Percentiles rank a stretch among this genome's conserved stretches.
Conservation (phyloP, 805 yeast species). For the Zygosaccharomyces bailii region DNA sequence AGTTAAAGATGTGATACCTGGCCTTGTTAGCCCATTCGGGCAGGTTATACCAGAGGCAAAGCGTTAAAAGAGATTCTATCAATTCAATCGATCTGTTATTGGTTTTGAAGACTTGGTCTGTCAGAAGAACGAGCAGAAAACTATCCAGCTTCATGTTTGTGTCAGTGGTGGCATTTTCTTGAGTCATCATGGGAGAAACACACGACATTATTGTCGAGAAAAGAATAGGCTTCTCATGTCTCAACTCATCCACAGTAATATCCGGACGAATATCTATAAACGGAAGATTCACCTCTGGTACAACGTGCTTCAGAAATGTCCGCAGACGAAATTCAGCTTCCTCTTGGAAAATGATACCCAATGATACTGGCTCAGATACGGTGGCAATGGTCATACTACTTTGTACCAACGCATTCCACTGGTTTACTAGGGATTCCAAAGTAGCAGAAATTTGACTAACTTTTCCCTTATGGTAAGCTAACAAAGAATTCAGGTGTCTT, state of each 20-base stretch:
- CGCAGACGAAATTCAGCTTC: slow-evolving; percentile 58
- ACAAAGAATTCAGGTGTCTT: slow-evolving; percentile 26
- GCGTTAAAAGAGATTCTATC: slow-evolving; percentile 55
- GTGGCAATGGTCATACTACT: slow-evolving; percentile 43
- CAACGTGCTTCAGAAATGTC: slow-evolving; percentile 47
- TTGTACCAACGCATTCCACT: slow-evolving; percentile 46
- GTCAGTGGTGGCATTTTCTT: slow-evolving; percentile 36
- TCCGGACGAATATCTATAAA: slow-evolving; percentile 51
- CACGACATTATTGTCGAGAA: slow-evolving; percentile 64
- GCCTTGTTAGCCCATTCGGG: slow-evolving; percentile 80
- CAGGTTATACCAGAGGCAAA: slow-evolving; percentile 77
- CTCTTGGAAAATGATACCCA: slow-evolving; percentile 53
- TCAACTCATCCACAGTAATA: slow-evolving; percentile 45
- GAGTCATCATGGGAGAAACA: slow-evolving; percentile 44
- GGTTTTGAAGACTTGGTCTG: slow-evolving; percentile 58
- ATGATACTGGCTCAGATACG: slow-evolving; percentile 50
- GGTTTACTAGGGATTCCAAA: slow-evolving; percentile 40
- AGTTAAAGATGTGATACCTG: slow-evolving; percentile 66
- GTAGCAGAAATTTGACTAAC: slow-evolving; percentile 44
- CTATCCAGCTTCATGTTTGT: slow-evolving; percentile 49
- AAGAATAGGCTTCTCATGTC: slow-evolving; percentile 53
- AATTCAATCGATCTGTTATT: slow-evolving; percentile 72
- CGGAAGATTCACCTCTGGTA: slow-evolving; percentile 45
- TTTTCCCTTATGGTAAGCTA: slow-evolving; percentile 28
- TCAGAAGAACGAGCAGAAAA: slow-evolving; percentile 47